A percentile compares a stretch with the other conserved stretches of the same genome.
These are phyloP conservation scores for Rhizomucor miehei DNA, from an alignment of 371 early-diverging fungal genomes.

Conservation along the genomic window DNA sequence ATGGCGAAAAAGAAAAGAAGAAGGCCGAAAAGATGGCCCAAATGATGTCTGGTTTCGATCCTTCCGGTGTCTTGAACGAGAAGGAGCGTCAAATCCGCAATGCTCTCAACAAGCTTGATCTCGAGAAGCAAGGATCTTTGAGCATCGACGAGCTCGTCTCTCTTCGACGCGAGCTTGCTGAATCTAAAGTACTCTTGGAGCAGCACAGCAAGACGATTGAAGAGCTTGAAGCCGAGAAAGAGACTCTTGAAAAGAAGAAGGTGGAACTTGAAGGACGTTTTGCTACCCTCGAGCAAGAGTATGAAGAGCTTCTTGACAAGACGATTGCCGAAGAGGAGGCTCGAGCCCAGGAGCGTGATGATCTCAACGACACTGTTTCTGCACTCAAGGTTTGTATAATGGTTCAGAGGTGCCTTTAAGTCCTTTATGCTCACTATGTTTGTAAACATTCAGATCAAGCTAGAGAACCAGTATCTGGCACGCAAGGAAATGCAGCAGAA, in stretches of 20 bases:
- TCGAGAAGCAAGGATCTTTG: slow-evolving; percentile 28
- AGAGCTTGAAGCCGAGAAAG: slow-evolving; percentile 64
- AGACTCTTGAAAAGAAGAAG: slow-evolving; percentile 56
- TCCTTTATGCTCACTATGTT: not conserved
- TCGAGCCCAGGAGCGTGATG: slow-evolving; percentile 49
- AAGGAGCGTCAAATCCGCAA: slow-evolving; percentile 77
- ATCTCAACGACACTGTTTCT: slow-evolving; percentile 70
- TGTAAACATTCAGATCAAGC: slow-evolving; percentile 46
- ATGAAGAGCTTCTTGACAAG: slow-evolving; percentile 89
- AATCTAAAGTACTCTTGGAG: slow-evolving; percentile 63
- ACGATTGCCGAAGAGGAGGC: slow-evolving; percentile 91
- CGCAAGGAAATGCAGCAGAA: slow-evolving; percentile 74
- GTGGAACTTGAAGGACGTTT: slow-evolving; percentile 74
- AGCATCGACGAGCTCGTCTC: slow-evolving; percentile 72
- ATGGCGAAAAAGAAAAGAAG: slow-evolving; percentile 71
- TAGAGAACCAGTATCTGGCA: slow-evolving; percentile 78
- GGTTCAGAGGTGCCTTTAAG: not conserved
- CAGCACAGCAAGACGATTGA: slow-evolving; percentile 70
- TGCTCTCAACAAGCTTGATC: slow-evolving; percentile 65
- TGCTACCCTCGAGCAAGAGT: slow-evolving; percentile 77
- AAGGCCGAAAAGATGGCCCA: slow-evolving; percentile 83
- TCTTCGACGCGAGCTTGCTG: slow-evolving; percentile 75
- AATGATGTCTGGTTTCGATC: slow-evolving; percentile 87
- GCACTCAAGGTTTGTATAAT: slow-evolving; percentile 55
- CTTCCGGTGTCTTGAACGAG: slow-evolving; percentile 66